Percentiles rank a stretch among this genome's conserved stretches.
phyloP scores from a whole-genome alignment of 2,329 filamentous ascomycete genomes.

The Pseudocercospora vitis region DNA sequence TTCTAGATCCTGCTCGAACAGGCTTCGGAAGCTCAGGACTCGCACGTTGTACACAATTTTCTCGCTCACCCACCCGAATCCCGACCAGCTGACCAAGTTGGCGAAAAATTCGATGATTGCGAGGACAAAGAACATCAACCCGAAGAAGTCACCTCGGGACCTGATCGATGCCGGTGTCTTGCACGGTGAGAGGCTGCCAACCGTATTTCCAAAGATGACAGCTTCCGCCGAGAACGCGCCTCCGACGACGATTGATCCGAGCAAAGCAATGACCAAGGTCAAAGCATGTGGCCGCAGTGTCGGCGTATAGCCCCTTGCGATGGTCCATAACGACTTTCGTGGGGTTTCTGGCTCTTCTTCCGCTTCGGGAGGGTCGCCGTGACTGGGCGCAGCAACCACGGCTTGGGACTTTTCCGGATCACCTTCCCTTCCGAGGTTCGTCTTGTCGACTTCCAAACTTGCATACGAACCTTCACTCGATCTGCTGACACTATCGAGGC shows the following conservation, averaged over 20 bases:
- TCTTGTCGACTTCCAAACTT: neutral
- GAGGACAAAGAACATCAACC: slow-evolving; percentile 60
- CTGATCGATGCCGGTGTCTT: slow-evolving; percentile 50
- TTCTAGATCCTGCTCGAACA: slow-evolving; percentile 65
- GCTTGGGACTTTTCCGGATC: neutral
- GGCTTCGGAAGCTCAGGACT: slow-evolving; percentile 62
- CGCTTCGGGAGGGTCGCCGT: slow-evolving; percentile 10
- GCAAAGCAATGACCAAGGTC: slow-evolving; percentile 50
- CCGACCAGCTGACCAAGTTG: slow-evolving; percentile 60
- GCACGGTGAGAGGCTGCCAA: slow-evolving; percentile 48
- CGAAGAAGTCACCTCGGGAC: slow-evolving; percentile 58
- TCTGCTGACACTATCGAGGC: neutral
- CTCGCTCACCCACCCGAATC: slow-evolving; percentile 61
- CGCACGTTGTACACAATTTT: slow-evolving; percentile 64
- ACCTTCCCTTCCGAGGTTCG: neutral
- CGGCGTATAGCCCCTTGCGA: slow-evolving; percentile 40
- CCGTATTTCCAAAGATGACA: slow-evolving; percentile 50
- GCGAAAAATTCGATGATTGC: slow-evolving; percentile 55
- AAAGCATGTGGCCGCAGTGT: slow-evolving; percentile 48
- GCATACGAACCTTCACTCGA: neutral
- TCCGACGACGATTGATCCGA: slow-evolving; percentile 36
- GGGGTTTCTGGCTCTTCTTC: slow-evolving; percentile 27
- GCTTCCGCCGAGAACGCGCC: slow-evolving; percentile 58
- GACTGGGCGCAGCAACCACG: neutral
- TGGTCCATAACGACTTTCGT: slow-evolving; percentile 32